Evolutionary conservation across 1,139 yeast genomes (phyloP).

Genomic region (Spathaspora sp.): DNA sequence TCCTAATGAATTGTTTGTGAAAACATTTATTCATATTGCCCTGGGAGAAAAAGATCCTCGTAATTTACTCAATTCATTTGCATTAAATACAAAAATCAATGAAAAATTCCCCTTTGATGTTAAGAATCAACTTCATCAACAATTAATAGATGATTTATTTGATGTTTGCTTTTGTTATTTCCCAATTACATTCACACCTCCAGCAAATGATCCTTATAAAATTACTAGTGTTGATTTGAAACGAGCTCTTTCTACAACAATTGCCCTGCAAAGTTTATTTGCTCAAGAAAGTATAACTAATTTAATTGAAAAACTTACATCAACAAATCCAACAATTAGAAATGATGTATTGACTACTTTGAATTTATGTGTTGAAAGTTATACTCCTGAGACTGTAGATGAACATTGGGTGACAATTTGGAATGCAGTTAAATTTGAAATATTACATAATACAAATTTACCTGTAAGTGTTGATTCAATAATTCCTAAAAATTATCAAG

Average conservation of each 20-base stretch:
- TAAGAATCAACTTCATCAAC: conserved; percentile 37
- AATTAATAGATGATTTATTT: conserved; percentile 55
- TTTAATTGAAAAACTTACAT: conserved; percentile 78
- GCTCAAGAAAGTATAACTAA: conserved; percentile 77
- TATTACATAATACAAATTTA: conserved; percentile 56
- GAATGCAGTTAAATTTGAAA: conserved; percentile 86
- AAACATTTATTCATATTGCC: conserved; percentile 65
- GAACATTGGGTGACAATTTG: conserved; percentile 73
- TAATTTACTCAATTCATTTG: conserved; percentile 72
- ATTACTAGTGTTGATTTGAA: conserved; percentile 77
- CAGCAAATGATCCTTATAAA: conserved; percentile 85
- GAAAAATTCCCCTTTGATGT: conserved; percentile 39
- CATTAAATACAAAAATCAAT: conserved; percentile 53
- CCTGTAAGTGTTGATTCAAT: conserved; percentile 13
- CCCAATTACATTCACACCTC: conserved; percentile 94
- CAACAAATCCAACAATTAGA: conserved; percentile 77
- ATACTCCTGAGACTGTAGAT: conserved; percentile 46
- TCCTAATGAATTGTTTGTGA: conserved; percentile 37
- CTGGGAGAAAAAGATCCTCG: conserved; percentile 94
- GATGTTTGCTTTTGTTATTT: conserved; percentile 93
- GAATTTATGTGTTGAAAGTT: conserved; percentile 52
- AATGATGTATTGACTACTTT: conserved; percentile 73
- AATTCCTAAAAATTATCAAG: conserved; percentile 30
- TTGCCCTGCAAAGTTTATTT: conserved; percentile 63
- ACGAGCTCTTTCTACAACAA: conserved; percentile 51